Conservation (phyloP, 2,329 filamentous ascomycete genomes). For the Fusarium aywerte region DNA sequence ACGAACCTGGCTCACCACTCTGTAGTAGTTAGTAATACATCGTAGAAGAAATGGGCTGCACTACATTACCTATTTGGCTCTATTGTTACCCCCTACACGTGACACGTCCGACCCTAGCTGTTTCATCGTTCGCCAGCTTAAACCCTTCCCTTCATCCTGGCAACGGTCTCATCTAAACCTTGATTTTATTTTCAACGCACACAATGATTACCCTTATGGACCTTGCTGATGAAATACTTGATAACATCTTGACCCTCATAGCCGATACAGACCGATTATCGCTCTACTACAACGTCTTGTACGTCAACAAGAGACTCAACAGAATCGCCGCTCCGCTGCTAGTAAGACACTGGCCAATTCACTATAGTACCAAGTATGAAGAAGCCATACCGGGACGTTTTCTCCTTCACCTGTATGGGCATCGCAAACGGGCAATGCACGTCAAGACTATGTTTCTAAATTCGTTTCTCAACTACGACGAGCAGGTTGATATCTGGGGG, state of each 20-base stretch:
- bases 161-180: background rate
- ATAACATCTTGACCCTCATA: rapidly evolving
- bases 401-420: background rate
- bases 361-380: background rate
- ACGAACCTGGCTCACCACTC: no score
- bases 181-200: background rate
- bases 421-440: background rate
- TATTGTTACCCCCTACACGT: no score
- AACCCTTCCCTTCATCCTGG: background rate
- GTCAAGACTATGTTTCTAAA: background rate
- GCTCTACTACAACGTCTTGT: background rate
- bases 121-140: background rate
- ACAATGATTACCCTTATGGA: background rate
- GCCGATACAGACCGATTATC: background rate
- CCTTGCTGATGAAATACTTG: background rate
- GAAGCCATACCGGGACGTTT: no score
- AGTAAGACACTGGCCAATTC: background rate
- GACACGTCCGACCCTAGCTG: no score
- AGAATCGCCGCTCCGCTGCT: background rate
- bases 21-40: no score
- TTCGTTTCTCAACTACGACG: background rate
- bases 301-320: background rate
- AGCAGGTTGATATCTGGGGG: background rate
- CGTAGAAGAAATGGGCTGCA: no score
- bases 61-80: no score